These are phyloP conservation scores for Eucalyptus cladocalyx DNA, from an alignment of 345 rosid genomes.

Conservation along the genomic window DNA sequence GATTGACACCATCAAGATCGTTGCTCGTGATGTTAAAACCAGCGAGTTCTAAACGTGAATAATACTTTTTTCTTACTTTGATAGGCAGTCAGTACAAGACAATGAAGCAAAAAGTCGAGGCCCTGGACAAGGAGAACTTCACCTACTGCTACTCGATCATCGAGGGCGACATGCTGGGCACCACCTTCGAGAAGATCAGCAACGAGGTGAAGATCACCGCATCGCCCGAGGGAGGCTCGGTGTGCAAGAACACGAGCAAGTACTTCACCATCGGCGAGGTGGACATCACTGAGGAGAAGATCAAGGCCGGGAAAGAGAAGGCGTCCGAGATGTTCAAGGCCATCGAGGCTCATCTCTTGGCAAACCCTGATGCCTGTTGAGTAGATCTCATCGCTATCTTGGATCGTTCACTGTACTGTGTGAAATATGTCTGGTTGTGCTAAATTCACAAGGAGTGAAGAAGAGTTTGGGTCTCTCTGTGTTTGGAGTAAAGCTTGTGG, in stretches of 20 bases:
- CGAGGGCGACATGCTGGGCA: slow-evolving; percentile 7
- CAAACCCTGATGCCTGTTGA: slow-evolving; percentile 12
- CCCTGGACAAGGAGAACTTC: slow-evolving; percentile 14
- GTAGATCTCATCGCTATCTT: background rate
- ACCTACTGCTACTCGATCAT: slow-evolving; percentile 1
- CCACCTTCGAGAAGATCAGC: slow-evolving; percentile 4
- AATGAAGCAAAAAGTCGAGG: slow-evolving; percentile 20
- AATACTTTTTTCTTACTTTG: background rate
- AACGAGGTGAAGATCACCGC: slow-evolving; percentile 3
- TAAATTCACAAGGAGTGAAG: background rate
- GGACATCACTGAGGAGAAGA: background rate
- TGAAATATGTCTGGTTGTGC: background rate
- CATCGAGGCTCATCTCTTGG: slow-evolving; percentile 16
- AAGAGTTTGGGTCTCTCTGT: background rate
- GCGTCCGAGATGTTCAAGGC: slow-evolving; percentile 11
- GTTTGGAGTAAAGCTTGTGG: background rate
- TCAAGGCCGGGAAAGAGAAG: slow-evolving; percentile 1
- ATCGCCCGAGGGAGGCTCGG: slow-evolving; percentile 2
- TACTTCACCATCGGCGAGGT: slow-evolving; percentile 6
- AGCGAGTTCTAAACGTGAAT: background rate
- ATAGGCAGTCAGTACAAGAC: slow-evolving; percentile 5
- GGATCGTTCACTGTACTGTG: background rate
- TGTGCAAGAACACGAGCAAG: slow-evolving; percentile 6
- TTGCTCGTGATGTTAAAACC: background rate
- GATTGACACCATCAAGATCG: background rate